Conservation (phyloP, 345 rosid species). For the Lenwebbia sp. region DNA sequence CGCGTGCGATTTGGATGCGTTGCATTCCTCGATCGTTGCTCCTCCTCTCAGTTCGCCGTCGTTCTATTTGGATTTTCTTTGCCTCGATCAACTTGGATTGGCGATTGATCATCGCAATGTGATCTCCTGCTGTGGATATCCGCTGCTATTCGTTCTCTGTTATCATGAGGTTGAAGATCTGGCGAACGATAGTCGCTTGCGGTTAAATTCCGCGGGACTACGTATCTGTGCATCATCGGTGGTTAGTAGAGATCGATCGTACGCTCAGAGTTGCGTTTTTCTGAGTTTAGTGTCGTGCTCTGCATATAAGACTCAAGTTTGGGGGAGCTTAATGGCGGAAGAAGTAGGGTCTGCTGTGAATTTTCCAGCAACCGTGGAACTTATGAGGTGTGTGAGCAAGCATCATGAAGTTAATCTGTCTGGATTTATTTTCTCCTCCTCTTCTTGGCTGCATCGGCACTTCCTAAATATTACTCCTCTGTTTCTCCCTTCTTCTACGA, state of each 20-base stretch:
- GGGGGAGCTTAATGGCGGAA: not conserved
- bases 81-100: not conserved
- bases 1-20: not conserved
- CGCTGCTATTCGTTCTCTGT: not conserved
- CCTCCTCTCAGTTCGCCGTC: not conserved
- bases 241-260: not conserved
- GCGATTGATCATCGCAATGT: not conserved
- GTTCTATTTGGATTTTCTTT: not conserved
- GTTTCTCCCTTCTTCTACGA: too few relatives aligned
- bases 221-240: not conserved
- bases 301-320: not conserved
- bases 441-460: too few relatives aligned
- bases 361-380: not conserved
- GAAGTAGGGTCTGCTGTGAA: not conserved
- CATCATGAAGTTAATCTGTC: not conserved
- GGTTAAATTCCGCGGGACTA: not conserved
- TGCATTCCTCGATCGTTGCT: not conserved
- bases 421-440: too few relatives aligned
- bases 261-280: not conserved
- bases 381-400: not conserved
- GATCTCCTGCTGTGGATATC: not conserved
- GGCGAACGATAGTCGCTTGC: not conserved
- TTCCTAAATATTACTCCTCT: too few relatives aligned
- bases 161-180: not conserved
- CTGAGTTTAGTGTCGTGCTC: not conserved